Percentiles rank a stretch among this genome's conserved stretches.
These are phyloP conservation scores for Diutina rugosa DNA, from an alignment of 1,139 yeast species.

Conservation along the genomic window DNA sequence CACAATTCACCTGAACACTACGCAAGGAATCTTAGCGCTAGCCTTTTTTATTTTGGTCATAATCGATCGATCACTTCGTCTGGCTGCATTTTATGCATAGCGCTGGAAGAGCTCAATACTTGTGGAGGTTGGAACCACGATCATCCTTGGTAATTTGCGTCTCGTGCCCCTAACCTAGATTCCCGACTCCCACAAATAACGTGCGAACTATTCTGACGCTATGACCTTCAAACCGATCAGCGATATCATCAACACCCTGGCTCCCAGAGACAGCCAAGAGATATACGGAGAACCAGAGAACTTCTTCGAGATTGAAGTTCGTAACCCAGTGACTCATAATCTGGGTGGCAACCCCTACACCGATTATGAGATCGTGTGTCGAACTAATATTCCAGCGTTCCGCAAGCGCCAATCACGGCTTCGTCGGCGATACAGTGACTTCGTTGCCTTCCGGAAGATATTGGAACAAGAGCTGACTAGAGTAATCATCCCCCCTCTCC, in stretches of 20 bases:
- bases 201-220: slow-evolving; percentile 13
- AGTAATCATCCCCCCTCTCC: slow-evolving; percentile 77
- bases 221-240: slow-evolving; percentile 35
- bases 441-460: slow-evolving; percentile 65
- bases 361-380: slow-evolving; percentile 82
- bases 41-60: too few species aligned
- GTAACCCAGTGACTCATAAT: slow-evolving; percentile 65
- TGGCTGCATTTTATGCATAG: too few species aligned
- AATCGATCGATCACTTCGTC: too few species aligned
- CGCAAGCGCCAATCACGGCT: slow-evolving; percentile 53
- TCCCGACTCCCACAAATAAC: not conserved
- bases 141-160: too few species aligned
- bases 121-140: too few species aligned
- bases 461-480: slow-evolving; percentile 64
- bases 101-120: too few species aligned
- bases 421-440: slow-evolving; percentile 82
- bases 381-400: slow-evolving; percentile 83
- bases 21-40: too few species aligned
- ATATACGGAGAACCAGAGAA: slow-evolving; percentile 92
- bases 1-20: too few species aligned
- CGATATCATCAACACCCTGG: slow-evolving; percentile 24
- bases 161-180: not conserved
- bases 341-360: slow-evolving; percentile 59
- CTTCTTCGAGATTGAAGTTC: slow-evolving; percentile 77
- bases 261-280: slow-evolving; percentile 53